Evolutionary conservation across 1,284 basidiomycete species (phyloP).

Genomic region (Trametes versicolor): DNA sequence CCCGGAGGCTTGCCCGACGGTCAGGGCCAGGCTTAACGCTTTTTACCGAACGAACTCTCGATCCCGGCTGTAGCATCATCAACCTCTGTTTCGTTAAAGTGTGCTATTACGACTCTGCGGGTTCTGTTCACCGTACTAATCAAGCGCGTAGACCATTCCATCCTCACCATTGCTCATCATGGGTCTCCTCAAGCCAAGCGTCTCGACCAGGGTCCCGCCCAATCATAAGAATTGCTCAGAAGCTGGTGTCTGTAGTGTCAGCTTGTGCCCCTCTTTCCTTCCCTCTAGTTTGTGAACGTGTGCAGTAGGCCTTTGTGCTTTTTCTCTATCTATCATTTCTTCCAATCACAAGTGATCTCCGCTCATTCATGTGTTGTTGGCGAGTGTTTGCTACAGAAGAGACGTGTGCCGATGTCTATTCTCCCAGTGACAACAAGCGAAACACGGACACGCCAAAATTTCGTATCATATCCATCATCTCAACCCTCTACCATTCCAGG

Average conservation of each 20-base stretch:
- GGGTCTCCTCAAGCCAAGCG: slow-evolving; percentile 17
- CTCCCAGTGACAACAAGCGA: background rate
- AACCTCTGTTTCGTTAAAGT: slow-evolving; percentile 39
- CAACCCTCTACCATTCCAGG: background rate
- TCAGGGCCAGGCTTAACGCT: slow-evolving; percentile 65
- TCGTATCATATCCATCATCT: background rate
- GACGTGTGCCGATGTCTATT: background rate
- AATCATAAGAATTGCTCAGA: slow-evolving; percentile 6
- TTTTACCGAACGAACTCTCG: slow-evolving; percentile 28
- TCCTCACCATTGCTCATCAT: slow-evolving; percentile 20
- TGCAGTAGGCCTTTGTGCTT: slow-evolving; percentile 27
- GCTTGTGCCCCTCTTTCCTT: slow-evolving; percentile 1
- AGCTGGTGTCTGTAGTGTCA: slow-evolving; percentile 23
- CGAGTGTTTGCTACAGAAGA: background rate
- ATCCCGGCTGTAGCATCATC: slow-evolving; percentile 38
- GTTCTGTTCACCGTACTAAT: slow-evolving; percentile 23
- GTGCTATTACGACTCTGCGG: slow-evolving; percentile 35
- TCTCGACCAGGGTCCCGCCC: slow-evolving; percentile 10
- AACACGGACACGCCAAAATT: background rate
- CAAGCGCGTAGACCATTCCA: slow-evolving; percentile 23
- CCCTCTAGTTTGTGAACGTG: slow-evolving; percentile 19
- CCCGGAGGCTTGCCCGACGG: slow-evolving; percentile 60
- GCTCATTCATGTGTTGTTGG: background rate
- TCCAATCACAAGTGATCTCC: slow-evolving; percentile 14
- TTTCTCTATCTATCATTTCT: slow-evolving; percentile 27